Conservation (phyloP, 1,284 basidiomycete species). For the Trametes polyzona region DNA sequence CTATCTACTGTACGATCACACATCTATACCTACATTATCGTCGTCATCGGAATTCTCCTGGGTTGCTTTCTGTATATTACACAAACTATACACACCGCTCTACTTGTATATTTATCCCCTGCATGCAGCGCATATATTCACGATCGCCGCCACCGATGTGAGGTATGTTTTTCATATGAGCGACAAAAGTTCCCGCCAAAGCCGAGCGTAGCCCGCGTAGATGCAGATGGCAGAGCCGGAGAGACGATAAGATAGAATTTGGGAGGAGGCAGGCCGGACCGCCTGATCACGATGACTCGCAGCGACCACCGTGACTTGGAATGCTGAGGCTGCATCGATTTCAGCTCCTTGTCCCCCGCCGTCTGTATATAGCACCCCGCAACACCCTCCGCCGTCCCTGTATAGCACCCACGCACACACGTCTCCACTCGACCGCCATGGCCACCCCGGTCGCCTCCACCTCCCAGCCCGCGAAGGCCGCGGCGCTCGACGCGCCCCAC, state of each 20-base stretch:
- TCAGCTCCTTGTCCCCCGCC: slow-evolving; percentile 19
- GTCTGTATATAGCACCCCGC: slow-evolving; percentile 12
- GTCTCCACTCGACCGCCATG: slow-evolving; percentile 30
- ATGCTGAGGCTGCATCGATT: slow-evolving; percentile 28
- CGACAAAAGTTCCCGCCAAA: no score
- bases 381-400: neutral
- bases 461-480: slow-evolving; percentile 40
- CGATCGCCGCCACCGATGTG: no score
- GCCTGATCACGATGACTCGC: slow-evolving; percentile 22
- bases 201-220: no score
- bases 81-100: neutral
- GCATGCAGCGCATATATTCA: no score
- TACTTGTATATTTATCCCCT: neutral
- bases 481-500: slow-evolving; percentile 39
- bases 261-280: neutral
- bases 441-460: slow-evolving; percentile 43
- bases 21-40: slow-evolving; percentile 2
- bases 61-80: neutral
- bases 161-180: no score
- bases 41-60: neutral
- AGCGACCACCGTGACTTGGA: slow-evolving; percentile 20
- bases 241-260: slow-evolving; percentile 11
- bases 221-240: neutral
- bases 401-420: neutral
- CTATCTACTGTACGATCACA: neutral